Conservation (phyloP, 306 rosid species). For the Myrica gale region DNA sequence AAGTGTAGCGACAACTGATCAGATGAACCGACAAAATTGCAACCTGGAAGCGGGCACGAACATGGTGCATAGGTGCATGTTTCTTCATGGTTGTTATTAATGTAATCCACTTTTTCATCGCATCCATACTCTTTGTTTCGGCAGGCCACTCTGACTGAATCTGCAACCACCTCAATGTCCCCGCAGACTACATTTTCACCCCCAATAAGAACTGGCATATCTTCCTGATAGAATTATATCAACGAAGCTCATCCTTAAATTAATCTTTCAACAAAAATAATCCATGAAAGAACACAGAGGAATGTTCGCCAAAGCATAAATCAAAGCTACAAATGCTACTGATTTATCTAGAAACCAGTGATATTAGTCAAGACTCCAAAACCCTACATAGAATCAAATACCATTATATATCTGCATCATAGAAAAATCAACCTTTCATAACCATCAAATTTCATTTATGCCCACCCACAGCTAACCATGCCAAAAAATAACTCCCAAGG, state of each 20-base stretch:
- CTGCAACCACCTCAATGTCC: slow-evolving; percentile 23
- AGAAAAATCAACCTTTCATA: background rate
- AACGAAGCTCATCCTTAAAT: background rate
- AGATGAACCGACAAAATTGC: slow-evolving; percentile 1
- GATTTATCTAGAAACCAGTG: no score
- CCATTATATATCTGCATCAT: background rate
- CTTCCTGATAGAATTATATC: slow-evolving; percentile 21
- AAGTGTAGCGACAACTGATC: slow-evolving; percentile 35
- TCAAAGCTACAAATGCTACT: background rate
- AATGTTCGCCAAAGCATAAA: background rate
- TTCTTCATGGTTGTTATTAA: slow-evolving; percentile 28
- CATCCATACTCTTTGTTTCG: slow-evolving; percentile 35
- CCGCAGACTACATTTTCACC: slow-evolving; percentile 21
- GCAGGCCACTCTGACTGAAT: slow-evolving; percentile 24
- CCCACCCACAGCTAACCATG: background rate
- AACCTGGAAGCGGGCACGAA: slow-evolving; percentile 35
- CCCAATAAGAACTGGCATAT: slow-evolving; percentile 20
- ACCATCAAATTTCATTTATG: background rate
- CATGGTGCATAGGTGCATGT: slow-evolving; percentile 38
- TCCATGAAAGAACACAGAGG: background rate
- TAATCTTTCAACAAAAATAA: background rate
- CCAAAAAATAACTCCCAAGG: background rate
- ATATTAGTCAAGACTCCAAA: no score
- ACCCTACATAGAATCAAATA: no score
- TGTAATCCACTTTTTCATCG: slow-evolving; percentile 28